Evolutionary conservation across 352 stramenopile species (phyloP).

Genomic region (Sclerospora graminicola): DNA sequence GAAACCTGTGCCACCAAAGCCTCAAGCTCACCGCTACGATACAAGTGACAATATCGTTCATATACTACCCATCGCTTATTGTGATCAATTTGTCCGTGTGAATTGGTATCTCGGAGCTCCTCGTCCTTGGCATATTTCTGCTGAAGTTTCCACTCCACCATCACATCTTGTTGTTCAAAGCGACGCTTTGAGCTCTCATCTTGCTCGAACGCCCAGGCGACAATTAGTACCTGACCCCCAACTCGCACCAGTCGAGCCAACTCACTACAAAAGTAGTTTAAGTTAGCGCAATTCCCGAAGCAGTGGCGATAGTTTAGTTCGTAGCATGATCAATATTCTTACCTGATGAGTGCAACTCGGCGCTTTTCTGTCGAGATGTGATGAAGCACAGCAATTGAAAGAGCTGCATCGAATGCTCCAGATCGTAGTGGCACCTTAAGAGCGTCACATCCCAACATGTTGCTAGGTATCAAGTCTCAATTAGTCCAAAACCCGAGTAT

Average conservation of each 20-base stretch:
- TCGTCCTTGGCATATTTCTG: constrained; percentile 48
- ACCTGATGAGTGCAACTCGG: constrained; percentile 61
- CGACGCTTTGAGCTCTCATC: constrained; percentile 62
- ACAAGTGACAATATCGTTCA: constrained; percentile 80
- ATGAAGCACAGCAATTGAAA: constrained; percentile 77
- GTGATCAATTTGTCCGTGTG: constrained; percentile 29
- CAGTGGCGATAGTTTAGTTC: no score
- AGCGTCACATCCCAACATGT: constrained; percentile 62
- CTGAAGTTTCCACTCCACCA: constrained; percentile 83
- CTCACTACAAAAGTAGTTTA: constrained; percentile 26
- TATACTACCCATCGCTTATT: constrained; percentile 71
- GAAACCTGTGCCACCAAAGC: constrained; percentile 43
- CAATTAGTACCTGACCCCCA: constrained; percentile 45
- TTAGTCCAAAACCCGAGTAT: not conserved
- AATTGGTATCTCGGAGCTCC: not conserved
- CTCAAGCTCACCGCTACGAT: constrained; percentile 60
- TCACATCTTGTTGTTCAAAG: constrained; percentile 72
- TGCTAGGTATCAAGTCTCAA: constrained; percentile 16
- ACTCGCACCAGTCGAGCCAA: constrained; percentile 52
- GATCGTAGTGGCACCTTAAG: constrained; percentile 52
- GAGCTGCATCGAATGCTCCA: constrained; percentile 55
- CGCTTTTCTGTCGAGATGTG: constrained; percentile 74
- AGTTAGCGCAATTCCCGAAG: not conserved
- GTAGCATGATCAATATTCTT: not conserved
- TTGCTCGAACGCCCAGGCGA: constrained; percentile 80